Evolutionary conservation across 768 basidiomycete genomes (phyloP).

Genomic region (Solioccasus polychromus): DNA sequence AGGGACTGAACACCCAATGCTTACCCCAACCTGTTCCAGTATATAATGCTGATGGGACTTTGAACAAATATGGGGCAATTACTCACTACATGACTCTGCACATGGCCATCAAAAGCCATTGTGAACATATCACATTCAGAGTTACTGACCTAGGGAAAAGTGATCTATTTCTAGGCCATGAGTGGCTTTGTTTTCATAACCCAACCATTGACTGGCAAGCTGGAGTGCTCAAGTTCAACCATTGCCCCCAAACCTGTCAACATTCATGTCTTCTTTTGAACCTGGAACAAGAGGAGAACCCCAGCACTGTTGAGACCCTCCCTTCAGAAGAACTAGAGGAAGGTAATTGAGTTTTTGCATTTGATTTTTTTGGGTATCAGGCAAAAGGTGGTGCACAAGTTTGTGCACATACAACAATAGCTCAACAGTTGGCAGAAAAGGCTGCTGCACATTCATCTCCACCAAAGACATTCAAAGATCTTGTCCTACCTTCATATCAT

Average conservation of each 20-base stretch:
- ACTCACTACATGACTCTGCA: slow-evolving; percentile 1
- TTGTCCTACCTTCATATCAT: not conserved
- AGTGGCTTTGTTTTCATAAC: slow-evolving; percentile 1
- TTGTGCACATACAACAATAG: not conserved
- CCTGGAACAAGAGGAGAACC: not conserved
- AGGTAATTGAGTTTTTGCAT: not conserved
- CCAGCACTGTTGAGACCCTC: not conserved
- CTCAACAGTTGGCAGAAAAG: not conserved
- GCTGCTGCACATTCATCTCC: too few species aligned
- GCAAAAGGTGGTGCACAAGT: not conserved
- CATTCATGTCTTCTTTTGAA: not conserved
- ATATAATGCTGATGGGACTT: not conserved
- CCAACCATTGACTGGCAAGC: not conserved
- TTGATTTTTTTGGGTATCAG: not conserved
- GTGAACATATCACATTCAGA: not conserved
- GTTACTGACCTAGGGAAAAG: not conserved
- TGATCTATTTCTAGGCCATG: slow-evolving; percentile 9
- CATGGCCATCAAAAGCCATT: not conserved
- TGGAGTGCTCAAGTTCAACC: not conserved
- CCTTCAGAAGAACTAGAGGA: not conserved
- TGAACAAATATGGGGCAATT: slow-evolving; percentile 13
- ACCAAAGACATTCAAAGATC: not conserved
- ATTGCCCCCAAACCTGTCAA: slow-evolving; percentile 1
- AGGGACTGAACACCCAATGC: not conserved
- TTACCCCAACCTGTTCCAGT: slow-evolving; percentile 13